Evolutionary conservation across 495 filamentous ascomycete genomes (phyloP).

Genomic region (Daldinia vernicosa): DNA sequence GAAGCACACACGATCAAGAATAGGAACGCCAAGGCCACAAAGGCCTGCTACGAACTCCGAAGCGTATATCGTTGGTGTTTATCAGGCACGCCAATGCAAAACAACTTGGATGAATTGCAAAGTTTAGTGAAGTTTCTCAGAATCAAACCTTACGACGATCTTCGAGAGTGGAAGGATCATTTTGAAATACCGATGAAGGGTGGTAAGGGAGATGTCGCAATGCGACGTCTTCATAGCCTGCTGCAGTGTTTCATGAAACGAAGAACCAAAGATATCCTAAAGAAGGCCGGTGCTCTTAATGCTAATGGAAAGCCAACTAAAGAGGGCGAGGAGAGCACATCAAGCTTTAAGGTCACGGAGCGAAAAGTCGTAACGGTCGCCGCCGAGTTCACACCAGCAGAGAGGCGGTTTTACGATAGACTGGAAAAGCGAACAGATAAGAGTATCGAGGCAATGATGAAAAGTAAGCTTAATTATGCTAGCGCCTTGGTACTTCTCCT

Average conservation of each 20-base stretch:
- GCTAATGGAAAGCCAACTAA: constrained; percentile 67
- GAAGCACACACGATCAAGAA: constrained; percentile 99
- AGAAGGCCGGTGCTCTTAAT: constrained; percentile 78
- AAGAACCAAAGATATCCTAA: constrained; percentile 93
- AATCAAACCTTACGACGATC: constrained; percentile 88
- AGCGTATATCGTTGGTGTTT: constrained; percentile 94
- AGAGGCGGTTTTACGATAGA: constrained; percentile 84
- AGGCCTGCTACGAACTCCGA: constrained; percentile 82
- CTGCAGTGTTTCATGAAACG: constrained; percentile 97
- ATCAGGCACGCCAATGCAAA: constrained; percentile 95
- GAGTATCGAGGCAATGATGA: constrained; percentile 88
- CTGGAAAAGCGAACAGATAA: constrained; percentile 85
- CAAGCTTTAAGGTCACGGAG: constrained; percentile 84
- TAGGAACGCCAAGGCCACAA: constrained; percentile 90
- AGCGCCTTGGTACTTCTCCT: constrained; percentile 86
- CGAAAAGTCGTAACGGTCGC: constrained; percentile 84
- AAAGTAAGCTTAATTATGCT: constrained; percentile 73
- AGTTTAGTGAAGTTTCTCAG: constrained; percentile 90
- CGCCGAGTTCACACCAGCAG: constrained; percentile 79
- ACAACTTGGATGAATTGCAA: constrained; percentile 96
- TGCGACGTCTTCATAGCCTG: constrained; percentile 81
- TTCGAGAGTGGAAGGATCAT: constrained; percentile 84
- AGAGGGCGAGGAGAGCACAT: constrained; percentile 57
- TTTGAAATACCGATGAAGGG: constrained; percentile 88
- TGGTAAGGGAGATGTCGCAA: constrained; percentile 86